Percentiles rank a stretch among this genome's conserved stretches.
Conservation (phyloP, 176 grass and related monocot genomes). For the Oryza glumipatula region DNA sequence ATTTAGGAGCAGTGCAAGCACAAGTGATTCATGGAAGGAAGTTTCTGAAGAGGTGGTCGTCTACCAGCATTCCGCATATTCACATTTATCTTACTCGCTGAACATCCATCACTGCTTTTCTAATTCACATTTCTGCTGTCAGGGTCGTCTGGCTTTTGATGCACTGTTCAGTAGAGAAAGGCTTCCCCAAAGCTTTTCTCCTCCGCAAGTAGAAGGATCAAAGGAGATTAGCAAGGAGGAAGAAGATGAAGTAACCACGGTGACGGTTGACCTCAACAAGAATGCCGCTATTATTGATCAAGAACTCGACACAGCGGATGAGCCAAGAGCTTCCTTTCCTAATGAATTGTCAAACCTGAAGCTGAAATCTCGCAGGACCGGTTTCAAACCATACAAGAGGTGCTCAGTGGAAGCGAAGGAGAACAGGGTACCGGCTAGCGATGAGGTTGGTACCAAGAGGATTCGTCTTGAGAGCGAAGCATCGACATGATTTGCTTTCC, state of each 20-base stretch:
- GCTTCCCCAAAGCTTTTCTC: conserved; percentile 94
- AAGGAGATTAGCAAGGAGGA: conserved; percentile 46
- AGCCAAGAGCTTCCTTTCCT: conserved; percentile 40
- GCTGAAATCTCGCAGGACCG: conserved; percentile 71
- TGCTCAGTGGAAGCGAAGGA: conserved; percentile 88
- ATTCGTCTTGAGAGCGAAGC: conserved; percentile 78
- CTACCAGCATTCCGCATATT: conserved; percentile 40
- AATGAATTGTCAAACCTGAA: conserved; percentile 50
- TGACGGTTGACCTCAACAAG: conserved; percentile 70
- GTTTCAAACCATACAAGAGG: conserved; percentile 96
- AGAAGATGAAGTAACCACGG: conserved; percentile 33
- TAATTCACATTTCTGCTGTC: conserved; percentile 66
- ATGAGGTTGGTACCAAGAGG: conserved; percentile 75
- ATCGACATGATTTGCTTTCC: conserved; percentile 51
- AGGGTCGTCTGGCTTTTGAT: conserved; percentile 96
- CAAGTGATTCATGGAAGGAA: conserved; percentile 83
- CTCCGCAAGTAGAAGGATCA: conserved; percentile 48
- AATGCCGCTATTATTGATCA: conserved; percentile 36
- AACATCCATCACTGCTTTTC: conserved; percentile 54
- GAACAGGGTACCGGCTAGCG: conserved; percentile 50
- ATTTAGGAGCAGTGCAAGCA: conserved; percentile 76
- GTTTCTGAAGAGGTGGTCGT: conserved; percentile 92
- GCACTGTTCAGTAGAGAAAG: conserved; percentile 85
- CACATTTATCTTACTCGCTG: conserved; percentile 40
- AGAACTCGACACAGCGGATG: conserved; percentile 39